These are phyloP conservation scores for Stevia rebaudiana DNA, from an alignment of 140 eudicot genomes.

Conservation along the genomic window DNA sequence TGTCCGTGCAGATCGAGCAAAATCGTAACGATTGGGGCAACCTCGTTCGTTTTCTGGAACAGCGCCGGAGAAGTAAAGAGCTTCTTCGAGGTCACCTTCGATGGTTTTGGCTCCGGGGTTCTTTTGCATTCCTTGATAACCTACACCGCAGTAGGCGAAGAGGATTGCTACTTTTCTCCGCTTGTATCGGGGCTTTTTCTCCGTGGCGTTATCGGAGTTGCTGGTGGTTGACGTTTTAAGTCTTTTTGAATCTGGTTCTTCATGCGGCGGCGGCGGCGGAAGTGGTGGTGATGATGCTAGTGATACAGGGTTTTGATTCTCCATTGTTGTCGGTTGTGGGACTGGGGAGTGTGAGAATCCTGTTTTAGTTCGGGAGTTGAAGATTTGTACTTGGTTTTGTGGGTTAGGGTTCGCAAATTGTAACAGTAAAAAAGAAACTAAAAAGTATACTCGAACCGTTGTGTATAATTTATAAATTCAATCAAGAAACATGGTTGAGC, in stretches of 20 bases:
- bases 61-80: conserved; percentile 72
- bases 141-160: conserved; percentile 92
- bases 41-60: conserved; percentile 65
- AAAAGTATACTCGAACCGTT: too few species aligned
- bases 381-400: too few species aligned
- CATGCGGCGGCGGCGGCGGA: neutral
- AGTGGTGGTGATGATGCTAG: neutral
- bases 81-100: conserved; percentile 95
- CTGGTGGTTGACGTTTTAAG: conserved; percentile 7
- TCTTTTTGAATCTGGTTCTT: neutral
- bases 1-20: conserved; percentile 93
- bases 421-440: too few species aligned
- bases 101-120: conserved; percentile 97
- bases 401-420: too few species aligned
- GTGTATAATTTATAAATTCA: too few species aligned
- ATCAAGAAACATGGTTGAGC: too few species aligned
- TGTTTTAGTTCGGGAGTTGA: too few species aligned
- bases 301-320: neutral
- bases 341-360: too few species aligned
- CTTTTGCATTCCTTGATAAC: conserved; percentile 97
- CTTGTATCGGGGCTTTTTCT: conserved; percentile 56
- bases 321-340: neutral
- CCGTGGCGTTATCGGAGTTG: conserved; percentile 37
- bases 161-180: conserved; percentile 79
- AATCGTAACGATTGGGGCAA: conserved; percentile 55